A percentile compares a stretch with the other conserved stretches of the same genome.
Conservation (phyloP, 208 protist genomes). For the Polymyxa betae region DNA sequence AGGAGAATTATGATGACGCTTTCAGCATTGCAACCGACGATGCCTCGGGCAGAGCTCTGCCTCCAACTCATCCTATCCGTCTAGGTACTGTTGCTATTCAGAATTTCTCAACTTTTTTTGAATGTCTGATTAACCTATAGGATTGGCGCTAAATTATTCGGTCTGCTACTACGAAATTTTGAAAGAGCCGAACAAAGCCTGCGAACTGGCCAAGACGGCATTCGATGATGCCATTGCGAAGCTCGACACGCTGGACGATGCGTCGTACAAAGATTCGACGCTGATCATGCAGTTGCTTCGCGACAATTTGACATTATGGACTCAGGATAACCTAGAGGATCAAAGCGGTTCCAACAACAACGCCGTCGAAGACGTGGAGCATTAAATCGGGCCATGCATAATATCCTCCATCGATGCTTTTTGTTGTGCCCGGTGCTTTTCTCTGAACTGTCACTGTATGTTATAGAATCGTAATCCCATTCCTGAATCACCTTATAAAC, state of each 20-base stretch:
- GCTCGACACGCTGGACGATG: conserved; percentile 75
- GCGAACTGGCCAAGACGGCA: conserved; percentile 60
- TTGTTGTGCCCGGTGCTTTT: too few species aligned
- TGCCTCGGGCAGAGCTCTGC: conserved; percentile 57
- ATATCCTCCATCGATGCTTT: too few species aligned
- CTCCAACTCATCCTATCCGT: conserved; percentile 77
- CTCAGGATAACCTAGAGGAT: conserved; percentile 44
- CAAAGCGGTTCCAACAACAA: too few species aligned
- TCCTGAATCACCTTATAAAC: too few species aligned
- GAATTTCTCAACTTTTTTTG: neutral
- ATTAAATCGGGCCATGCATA: too few species aligned
- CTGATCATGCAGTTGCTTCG: conserved; percentile 81
- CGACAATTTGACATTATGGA: conserved; percentile 78
- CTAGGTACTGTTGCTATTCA: conserved; percentile 56
- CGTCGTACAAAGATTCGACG: conserved; percentile 78
- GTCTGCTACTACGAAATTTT: conserved; percentile 69
- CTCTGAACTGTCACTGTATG: too few species aligned
- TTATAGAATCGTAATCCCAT: too few species aligned
- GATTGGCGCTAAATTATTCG: conserved; percentile 79
- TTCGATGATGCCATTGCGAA: conserved; percentile 78
- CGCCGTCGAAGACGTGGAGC: too few species aligned
- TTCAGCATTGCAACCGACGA: conserved; percentile 10
- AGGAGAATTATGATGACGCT: conserved; percentile 62
- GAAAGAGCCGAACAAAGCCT: conserved; percentile 52
- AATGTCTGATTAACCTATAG: neutral